Evolutionary conservation across 768 basidiomycete genomes (phyloP), one percentile per base, ranked within the genome.

Genomic region (Ramaria rubella): DNA sequence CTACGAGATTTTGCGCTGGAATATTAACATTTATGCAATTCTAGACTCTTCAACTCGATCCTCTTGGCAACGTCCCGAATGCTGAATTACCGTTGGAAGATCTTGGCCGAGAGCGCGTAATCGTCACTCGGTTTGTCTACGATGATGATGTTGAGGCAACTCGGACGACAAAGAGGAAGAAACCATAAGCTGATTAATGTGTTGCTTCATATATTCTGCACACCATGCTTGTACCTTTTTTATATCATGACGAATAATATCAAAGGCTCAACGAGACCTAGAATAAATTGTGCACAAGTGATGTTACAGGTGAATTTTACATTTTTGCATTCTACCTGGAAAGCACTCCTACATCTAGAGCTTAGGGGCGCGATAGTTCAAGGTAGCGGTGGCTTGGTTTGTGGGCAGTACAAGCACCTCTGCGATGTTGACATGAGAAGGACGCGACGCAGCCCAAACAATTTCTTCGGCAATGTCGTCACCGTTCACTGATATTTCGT

Each of bases 391-490:
- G 31, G 89, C 89, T 72, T 91, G 89, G 67, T 89, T 89, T 29
- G 85, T 84, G 1, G 89, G 89, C 62, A 90, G 80, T 44, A 91
- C 77, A 55, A 82, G 80, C 11, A 89, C 70, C 65, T 93, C 87
- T 1, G 90, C 92, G 42, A 97, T 78, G 67, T 97, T 94, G 44
- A 97, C 90, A 65, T 95, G 94, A 38, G 89, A 77, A 11, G 94
- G 94, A 40, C 94, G 85, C 11, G 88, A 79, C 19, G 96, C 95
- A 14, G 85, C 85, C 95, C 95, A 99, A 19, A 95, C 93, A 65
- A 99, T 94, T 71, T 98, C 94, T 68, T 99, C 96, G 1, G 96
- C 96, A 45, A 97, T 87, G 66, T 97, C 94, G 58, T 86, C 78
- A 6, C 86, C 83, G 5, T 80, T 78, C 69, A 95, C 90, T 94